phyloP scores from a whole-genome alignment of 116 monocot genomes.

The Cymodocea nodosa region DNA sequence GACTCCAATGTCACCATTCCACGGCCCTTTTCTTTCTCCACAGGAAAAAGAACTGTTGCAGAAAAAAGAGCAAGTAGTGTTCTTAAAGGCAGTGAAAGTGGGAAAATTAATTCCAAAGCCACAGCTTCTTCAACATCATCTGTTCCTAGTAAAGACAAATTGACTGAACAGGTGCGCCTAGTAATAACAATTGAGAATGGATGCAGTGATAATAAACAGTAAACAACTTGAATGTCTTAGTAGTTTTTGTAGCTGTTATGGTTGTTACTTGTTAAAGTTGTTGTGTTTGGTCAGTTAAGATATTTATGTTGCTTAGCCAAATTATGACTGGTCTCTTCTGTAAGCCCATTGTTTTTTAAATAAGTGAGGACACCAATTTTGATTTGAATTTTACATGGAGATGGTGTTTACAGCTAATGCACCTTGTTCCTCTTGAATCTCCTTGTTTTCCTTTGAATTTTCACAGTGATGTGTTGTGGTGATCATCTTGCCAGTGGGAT shows the following conservation, averaged over 20 bases:
- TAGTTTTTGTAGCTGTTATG: constrained; percentile 4
- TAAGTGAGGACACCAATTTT: no score
- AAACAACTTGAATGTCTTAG: not conserved
- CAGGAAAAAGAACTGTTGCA: constrained; percentile 16
- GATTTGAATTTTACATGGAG: no score
- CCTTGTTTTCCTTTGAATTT: no score
- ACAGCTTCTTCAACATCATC: constrained; percentile 10
- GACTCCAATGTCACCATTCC: constrained; percentile 9
- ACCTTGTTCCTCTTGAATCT: no score
- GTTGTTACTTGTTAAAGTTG: no score
- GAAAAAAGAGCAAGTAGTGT: constrained; percentile 1
- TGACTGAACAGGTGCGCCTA: constrained; percentile 9
- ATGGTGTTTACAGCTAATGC: no score
- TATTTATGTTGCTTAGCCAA: no score
- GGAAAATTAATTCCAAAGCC: constrained; percentile 10
- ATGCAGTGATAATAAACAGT: constrained; percentile 12
- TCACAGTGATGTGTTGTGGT: no score
- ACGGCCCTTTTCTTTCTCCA: constrained; percentile 18
- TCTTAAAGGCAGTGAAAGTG: constrained; percentile 4
- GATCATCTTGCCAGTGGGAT: no score
- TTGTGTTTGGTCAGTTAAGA: no score
- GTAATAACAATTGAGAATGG: not conserved
- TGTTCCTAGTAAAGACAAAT: constrained; percentile 9
- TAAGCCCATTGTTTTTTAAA: no score
- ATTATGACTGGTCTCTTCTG: no score